Evolutionary conservation across 2,329 filamentous ascomycete genomes (phyloP), one percentile per base, ranked within the genome.

Genomic region (Aureobasidium subglaciale): DNA sequence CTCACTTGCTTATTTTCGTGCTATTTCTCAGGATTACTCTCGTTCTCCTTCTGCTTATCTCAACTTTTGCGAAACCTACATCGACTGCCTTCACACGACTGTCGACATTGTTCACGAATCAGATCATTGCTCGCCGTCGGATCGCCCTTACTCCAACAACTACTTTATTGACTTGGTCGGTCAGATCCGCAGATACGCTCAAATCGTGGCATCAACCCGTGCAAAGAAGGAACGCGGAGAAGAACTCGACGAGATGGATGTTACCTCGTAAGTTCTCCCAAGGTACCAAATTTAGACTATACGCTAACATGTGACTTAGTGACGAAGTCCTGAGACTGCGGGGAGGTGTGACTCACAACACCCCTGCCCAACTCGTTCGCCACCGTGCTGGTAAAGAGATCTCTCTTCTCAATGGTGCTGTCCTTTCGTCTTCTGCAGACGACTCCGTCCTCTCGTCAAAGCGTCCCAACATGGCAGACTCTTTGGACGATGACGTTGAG

Each of bases 161-260:
- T 97, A 97, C 75, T 96, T 96, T 70, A 86, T 96, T 75, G 92
- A 97, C 76, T 84, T 97, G 59, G 86, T 95, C 70, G 89, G 95
- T 56, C 66, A 70, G 67, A 90, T 96, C 65, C 83, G 85, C 69
- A 83, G 89, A 69, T 95, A 96, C 82, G 91, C 90, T 59, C 82
- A 85, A 65, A 88, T 93, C 70, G 84, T 96, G 65, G 85, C 86
- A 61, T 84, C 85, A 63, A 82, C 85, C 62, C 85, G 89, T 67
- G 81, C 86, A 65, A 84, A 83, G 65, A 77, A 81, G 66, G 78
- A 77, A 59, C 77, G 81, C 60, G 77, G 79, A 58, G 75, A 80
- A 64, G 70, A 71, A 42, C 67, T 75, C 56, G 73, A 76, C 66
- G 73, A 78, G 41, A 76, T 76, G 71, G 77, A 78, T 61, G 75